These are phyloP conservation scores for Coemansia erecta DNA, from an alignment of 192 early-diverging fungal species.

Conservation along the genomic window DNA sequence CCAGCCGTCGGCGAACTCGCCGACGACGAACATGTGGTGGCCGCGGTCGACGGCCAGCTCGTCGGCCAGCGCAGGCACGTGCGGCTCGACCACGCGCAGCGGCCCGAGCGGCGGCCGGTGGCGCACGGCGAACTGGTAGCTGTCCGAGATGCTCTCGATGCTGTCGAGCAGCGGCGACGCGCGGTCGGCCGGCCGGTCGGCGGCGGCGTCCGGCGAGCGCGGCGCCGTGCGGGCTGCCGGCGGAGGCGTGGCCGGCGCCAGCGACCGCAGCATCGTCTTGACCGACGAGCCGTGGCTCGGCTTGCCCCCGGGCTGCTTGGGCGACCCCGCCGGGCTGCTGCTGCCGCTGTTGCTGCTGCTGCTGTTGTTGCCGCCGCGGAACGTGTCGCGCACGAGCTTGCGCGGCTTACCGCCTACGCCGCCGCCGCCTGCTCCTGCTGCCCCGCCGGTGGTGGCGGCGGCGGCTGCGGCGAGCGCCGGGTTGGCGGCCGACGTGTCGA, in stretches of 20 bases:
- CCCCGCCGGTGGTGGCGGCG: too few relatives aligned
- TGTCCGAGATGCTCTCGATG: constrained; percentile 45
- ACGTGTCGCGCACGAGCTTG: constrained; percentile 33
- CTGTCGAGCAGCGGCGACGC: constrained; percentile 25
- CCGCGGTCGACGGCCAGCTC: constrained; percentile 30
- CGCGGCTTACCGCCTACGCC: constrained; percentile 18
- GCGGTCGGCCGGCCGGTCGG: not conserved
- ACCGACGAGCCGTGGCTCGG: not conserved
- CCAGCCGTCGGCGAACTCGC: constrained; percentile 53
- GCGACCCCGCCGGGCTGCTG: not conserved
- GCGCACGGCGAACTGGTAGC: constrained; percentile 45
- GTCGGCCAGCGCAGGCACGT: constrained; percentile 28
- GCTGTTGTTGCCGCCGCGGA: constrained; percentile 1
- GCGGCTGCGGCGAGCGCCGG: not conserved
- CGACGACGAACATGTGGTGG: constrained; percentile 32
- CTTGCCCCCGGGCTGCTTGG: not conserved
- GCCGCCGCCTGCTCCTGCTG: too few relatives aligned
- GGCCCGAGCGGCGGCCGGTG: constrained; percentile 45
- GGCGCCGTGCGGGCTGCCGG: too few relatives aligned
- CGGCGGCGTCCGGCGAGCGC: too few relatives aligned
- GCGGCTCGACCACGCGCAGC: constrained; percentile 32
- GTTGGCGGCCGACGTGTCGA: constrained; percentile 47
- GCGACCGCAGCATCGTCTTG: constrained; percentile 6
- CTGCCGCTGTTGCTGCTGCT: not conserved
- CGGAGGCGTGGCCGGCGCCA: not conserved